Conservation (phyloP, 163 green algal species). For the Chlamydomonas reinhardtii region DNA sequence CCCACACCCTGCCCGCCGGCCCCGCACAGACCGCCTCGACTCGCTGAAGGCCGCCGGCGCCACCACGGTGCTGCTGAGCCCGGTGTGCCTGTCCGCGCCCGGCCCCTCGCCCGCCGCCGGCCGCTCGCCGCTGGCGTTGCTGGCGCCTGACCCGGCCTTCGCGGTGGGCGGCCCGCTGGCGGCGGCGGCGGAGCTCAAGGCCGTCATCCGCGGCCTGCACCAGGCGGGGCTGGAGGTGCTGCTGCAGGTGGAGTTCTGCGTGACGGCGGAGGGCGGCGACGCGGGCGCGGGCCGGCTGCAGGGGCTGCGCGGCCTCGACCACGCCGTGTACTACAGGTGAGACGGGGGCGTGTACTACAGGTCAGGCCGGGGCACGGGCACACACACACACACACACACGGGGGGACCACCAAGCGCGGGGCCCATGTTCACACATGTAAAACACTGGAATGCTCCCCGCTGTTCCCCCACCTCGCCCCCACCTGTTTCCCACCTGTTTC, state of each 20-base stretch:
- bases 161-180: slow-evolving; percentile 35
- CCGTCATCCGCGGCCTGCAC: slow-evolving; percentile 70
- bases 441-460: too few relatives aligned
- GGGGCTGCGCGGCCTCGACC: slow-evolving; percentile 81
- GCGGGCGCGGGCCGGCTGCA: slow-evolving; percentile 59
- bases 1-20: too few relatives aligned
- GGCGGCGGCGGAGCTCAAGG: slow-evolving; percentile 51
- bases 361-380: too few relatives aligned
- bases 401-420: too few relatives aligned
- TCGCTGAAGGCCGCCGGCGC: slow-evolving; percentile 56
- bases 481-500: too few relatives aligned
- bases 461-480: too few relatives aligned
- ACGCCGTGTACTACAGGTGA: slow-evolving; percentile 75
- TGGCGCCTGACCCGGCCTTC: slow-evolving; percentile 41
- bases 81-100: slow-evolving; percentile 33
- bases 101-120: too few relatives aligned
- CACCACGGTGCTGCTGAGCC: slow-evolving; percentile 63
- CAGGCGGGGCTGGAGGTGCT: slow-evolving; percentile 79
- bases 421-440: too few relatives aligned
- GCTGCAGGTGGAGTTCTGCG: slow-evolving; percentile 85
- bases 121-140: slow-evolving; percentile 32
- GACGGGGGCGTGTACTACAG: background rate
- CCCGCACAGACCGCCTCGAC: slow-evolving; percentile 31
- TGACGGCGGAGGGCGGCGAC: slow-evolving; percentile 83
- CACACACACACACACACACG: too few relatives aligned